phyloP scores from a whole-genome alignment of 2,329 filamentous ascomycete species.

The Westerdykella ornata region DNA sequence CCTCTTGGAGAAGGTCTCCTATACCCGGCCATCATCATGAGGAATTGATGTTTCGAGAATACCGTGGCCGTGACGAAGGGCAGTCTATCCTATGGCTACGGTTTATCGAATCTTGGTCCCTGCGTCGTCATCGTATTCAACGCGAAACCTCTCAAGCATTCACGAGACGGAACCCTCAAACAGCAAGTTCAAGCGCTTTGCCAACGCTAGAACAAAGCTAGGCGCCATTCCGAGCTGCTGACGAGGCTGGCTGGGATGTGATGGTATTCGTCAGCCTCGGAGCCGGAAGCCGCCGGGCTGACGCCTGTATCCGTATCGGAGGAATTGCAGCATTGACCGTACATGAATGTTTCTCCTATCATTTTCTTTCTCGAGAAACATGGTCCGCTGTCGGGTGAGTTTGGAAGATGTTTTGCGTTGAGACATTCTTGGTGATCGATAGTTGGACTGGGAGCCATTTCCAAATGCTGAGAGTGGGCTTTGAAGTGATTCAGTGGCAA shows the following conservation, averaged over 20 bases:
- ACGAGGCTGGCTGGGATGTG: slow-evolving; percentile 8
- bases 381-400: slow-evolving; percentile 11
- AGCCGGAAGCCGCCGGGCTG: slow-evolving; percentile 24
- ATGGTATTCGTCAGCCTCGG: slow-evolving; percentile 25
- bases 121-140: no score
- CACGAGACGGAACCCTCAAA: no score
- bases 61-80: no score
- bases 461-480: no score
- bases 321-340: slow-evolving; percentile 9
- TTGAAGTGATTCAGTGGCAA: not conserved
- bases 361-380: slow-evolving; percentile 13
- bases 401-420: slow-evolving; percentile 9
- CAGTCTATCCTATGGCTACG: no score
- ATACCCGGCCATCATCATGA: no score
- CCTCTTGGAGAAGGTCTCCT: no score
- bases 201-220: no score
- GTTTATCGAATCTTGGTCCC: no score
- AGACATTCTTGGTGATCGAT: slow-evolving; percentile 10
- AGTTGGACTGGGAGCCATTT: slow-evolving; percentile 2
- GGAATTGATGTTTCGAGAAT: no score
- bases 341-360: slow-evolving; percentile 14
- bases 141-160: no score
- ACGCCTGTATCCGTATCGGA: slow-evolving; percentile 21
- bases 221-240: not conserved
- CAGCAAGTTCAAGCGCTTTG: no score